Evolutionary conservation across 169 alveolate genomes (phyloP).

Genomic region (Toxoplasma gondii): DNA sequence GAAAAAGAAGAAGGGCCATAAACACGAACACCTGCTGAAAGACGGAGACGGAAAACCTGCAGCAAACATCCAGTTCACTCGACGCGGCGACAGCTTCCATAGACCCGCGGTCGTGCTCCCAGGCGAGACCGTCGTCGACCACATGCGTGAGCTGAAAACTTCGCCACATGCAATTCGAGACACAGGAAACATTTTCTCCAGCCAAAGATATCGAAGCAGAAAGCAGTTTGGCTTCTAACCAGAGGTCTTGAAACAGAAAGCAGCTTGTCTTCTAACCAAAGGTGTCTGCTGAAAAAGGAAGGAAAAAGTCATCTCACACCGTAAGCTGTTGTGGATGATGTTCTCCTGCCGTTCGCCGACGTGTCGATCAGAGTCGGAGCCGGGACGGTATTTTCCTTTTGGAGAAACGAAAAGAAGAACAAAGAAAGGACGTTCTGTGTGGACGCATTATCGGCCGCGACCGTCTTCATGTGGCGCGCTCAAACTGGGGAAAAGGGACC

Average conservation of each 20-base stretch:
- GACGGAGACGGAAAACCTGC: background rate
- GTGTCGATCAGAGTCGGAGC: too few relatives aligned
- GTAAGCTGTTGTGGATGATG: too few relatives aligned
- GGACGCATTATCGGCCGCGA: too few relatives aligned
- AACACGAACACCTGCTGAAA: background rate
- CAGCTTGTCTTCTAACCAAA: too few relatives aligned
- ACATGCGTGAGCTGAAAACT: background rate
- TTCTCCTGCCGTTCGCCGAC: too few relatives aligned
- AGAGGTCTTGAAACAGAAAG: too few relatives aligned
- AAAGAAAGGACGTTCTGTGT: too few relatives aligned
- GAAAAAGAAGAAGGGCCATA: background rate
- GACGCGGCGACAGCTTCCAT: conserved; percentile 6
- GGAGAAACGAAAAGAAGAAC: background rate
- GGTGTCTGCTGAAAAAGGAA: too few relatives aligned
- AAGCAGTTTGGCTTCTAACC: too few relatives aligned
- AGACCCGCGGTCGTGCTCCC: background rate
- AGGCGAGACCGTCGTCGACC: background rate
- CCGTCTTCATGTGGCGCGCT: too few relatives aligned
- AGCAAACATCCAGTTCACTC: background rate
- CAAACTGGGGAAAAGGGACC: too few relatives aligned
- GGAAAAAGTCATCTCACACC: too few relatives aligned
- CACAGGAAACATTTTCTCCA: background rate
- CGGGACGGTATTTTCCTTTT: background rate
- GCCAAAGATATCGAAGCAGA: background rate
- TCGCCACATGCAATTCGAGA: background rate